Evolutionary conservation across 2,329 filamentous ascomycete species (phyloP), one percentile per base, ranked within the genome.

Genomic region (Incumbomyces delicatus): DNA sequence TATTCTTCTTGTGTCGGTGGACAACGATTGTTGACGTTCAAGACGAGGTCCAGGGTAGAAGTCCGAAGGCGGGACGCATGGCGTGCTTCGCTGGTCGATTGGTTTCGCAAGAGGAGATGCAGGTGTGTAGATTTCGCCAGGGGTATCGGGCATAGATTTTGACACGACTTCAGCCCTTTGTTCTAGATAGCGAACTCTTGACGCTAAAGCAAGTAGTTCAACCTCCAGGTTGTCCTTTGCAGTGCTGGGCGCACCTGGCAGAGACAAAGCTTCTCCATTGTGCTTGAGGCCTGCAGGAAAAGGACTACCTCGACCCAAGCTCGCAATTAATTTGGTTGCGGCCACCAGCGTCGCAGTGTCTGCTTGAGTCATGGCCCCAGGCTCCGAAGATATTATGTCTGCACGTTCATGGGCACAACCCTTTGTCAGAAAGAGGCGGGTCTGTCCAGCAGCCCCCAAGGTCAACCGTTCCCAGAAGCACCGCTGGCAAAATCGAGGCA

Each of bases 151-250:
- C 58, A 89, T 76, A 47, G 67, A 73, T 53, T 75, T 70, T 54
- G 75, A 73, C 49, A 75, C 65, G 48, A 76, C 70, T 60, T 76
- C 78, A 54, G 85, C 83, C 67, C 83, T 83, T 57, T 80, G 79
- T 71, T 96, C 89, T 57, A 96, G 78, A 54, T 82, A 80, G 54
- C 88, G 84, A 56, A 96, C 80, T 56, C 92, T 77, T 51, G 81
- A 70, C 50, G 83, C 78, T 53, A 96, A 77, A 47, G 85, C 83
- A 42, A 83, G 78, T 48, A 98, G 77, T 68, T 96, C 90, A 50
- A 76, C 74, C 68, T 96, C 88, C 51, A 96, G 78, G 29, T 76
- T 76, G 55, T 77, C 74, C 69, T 96, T 96, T 55, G 83, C 83
- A 31, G 78, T 67, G 37, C 78, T 83, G 49, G 87, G 77, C 48